Evolutionary conservation across 352 stramenopile species (phyloP).

Genomic region (Phytopythium ostracodes): DNA sequence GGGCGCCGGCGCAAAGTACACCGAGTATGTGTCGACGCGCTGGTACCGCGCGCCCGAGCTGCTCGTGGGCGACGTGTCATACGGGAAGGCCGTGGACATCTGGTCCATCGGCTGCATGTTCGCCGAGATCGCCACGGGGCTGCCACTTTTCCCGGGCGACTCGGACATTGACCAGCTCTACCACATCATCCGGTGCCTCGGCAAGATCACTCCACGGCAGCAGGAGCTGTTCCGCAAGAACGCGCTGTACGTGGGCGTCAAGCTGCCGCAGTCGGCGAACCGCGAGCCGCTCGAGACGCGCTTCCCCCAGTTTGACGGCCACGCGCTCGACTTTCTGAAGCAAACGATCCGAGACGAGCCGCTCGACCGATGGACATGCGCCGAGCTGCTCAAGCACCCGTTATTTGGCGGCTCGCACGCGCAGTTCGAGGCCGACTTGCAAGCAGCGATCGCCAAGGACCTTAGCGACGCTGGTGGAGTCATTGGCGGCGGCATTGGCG

Average conservation of each 20-base stretch:
- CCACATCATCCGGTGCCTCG: conserved; percentile 81
- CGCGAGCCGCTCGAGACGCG: conserved; percentile 54
- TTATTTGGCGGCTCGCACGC: conserved; percentile 60
- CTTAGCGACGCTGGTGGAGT: conserved; percentile 49
- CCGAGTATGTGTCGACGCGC: conserved; percentile 90
- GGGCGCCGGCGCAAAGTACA: conserved; percentile 66
- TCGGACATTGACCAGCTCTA: conserved; percentile 95
- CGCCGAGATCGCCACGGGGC: conserved; percentile 93
- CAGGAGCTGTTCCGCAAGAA: conserved; percentile 84
- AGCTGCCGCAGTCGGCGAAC: conserved; percentile 53
- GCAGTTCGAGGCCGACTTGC: conserved; percentile 59
- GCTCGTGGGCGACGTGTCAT: conserved; percentile 82
- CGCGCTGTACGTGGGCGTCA: conserved; percentile 75
- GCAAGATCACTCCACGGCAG: conserved; percentile 61
- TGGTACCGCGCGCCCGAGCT: conserved; percentile 96
- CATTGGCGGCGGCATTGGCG: neutral
- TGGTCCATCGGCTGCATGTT: conserved; percentile 97
- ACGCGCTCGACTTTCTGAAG: conserved; percentile 59
- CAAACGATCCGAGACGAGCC: conserved; percentile 78
- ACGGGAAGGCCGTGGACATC: conserved; percentile 96
- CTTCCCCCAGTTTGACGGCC: conserved; percentile 66
- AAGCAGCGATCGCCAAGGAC: conserved; percentile 64
- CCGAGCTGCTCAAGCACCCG: conserved; percentile 67
- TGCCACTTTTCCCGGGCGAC: conserved; percentile 95
- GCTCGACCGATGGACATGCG: conserved; percentile 76